Evolutionary conservation across 1,284 basidiomycete genomes (phyloP).

Genomic region (Ustilago lituana): DNA sequence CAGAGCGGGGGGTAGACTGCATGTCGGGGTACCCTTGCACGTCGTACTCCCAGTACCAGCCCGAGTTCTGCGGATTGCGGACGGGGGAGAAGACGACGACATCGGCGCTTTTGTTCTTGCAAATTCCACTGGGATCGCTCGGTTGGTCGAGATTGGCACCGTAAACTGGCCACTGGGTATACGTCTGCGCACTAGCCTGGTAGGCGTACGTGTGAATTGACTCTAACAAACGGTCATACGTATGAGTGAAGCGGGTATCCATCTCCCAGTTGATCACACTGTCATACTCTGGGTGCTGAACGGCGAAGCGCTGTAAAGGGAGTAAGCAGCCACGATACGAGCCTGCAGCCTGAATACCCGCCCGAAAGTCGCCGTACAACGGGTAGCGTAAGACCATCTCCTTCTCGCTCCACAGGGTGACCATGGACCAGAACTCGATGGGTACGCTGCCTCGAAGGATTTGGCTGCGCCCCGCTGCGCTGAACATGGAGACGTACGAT

Average conservation of each 20-base stretch:
- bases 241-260: constrained; percentile 29
- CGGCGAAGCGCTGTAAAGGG: constrained; percentile 19
- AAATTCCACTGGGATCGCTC: neutral
- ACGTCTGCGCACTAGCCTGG: constrained; percentile 1
- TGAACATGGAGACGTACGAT: constrained; percentile 18
- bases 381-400: constrained; percentile 28
- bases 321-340: constrained; percentile 34
- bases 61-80: constrained; percentile 17
- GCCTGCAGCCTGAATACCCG: constrained; percentile 17
- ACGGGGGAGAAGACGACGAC: constrained; percentile 22
- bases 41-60: constrained; percentile 38
- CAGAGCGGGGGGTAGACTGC: constrained; percentile 7
- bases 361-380: constrained; percentile 19
- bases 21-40: constrained; percentile 15
- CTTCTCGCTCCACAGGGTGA: constrained; percentile 13
- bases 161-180: constrained; percentile 12
- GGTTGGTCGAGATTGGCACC: neutral
- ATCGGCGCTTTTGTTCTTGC: constrained; percentile 14
- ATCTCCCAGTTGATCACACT: constrained; percentile 26
- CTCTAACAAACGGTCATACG: constrained; percentile 15
- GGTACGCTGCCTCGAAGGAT: constrained; percentile 24
- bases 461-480: constrained; percentile 4
- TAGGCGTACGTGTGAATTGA: constrained; percentile 8
- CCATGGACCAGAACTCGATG: constrained; percentile 30
- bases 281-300: constrained; percentile 18